phyloP scores from a whole-genome alignment of 495 filamentous ascomycete species.

The Bathelium albidoporum region DNA sequence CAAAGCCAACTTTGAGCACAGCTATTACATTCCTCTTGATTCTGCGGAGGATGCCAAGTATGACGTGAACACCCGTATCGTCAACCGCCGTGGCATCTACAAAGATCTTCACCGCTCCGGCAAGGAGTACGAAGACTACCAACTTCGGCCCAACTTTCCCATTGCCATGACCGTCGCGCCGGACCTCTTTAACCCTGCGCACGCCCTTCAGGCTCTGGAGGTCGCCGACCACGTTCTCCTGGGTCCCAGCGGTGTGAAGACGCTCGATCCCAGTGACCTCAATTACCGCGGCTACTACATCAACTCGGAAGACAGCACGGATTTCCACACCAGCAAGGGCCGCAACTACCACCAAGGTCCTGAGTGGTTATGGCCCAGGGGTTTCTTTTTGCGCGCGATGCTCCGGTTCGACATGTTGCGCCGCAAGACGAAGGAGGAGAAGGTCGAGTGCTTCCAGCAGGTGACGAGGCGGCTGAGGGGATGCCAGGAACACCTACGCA shows the following conservation, averaged over 20 bases:
- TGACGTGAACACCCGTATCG: constrained; percentile 64
- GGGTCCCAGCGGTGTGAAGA: constrained; percentile 90
- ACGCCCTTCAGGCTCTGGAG: constrained; percentile 68
- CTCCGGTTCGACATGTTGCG: constrained; percentile 80
- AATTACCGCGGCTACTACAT: constrained; percentile 92
- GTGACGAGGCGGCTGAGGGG: constrained; percentile 70
- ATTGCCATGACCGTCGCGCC: constrained; percentile 94
- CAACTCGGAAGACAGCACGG: constrained; percentile 83
- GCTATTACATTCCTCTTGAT: constrained; percentile 72
- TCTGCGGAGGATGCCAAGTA: constrained; percentile 59
- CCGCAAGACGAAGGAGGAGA: constrained; percentile 50
- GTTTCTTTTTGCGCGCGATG: constrained; percentile 85
- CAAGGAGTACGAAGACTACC: constrained; percentile 96
- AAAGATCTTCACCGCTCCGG: constrained; percentile 90
- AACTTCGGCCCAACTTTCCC: constrained; percentile 85
- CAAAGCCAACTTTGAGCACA: constrained; percentile 76
- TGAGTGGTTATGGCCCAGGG: constrained; percentile 98
- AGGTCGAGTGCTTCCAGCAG: constrained; percentile 86
- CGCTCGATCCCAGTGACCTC: constrained; percentile 79
- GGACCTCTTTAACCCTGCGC: constrained; percentile 65
- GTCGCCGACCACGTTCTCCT: constrained; percentile 67
- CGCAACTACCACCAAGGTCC: constrained; percentile 97
- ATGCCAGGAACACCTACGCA: constrained; percentile 67
- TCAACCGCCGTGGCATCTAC: constrained; percentile 91
- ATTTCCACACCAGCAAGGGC: constrained; percentile 85